Evolutionary conservation across 106 monocot genomes (phyloP), one percentile per base, ranked within the genome.

Genomic region (Apostasia ramifera): DNA sequence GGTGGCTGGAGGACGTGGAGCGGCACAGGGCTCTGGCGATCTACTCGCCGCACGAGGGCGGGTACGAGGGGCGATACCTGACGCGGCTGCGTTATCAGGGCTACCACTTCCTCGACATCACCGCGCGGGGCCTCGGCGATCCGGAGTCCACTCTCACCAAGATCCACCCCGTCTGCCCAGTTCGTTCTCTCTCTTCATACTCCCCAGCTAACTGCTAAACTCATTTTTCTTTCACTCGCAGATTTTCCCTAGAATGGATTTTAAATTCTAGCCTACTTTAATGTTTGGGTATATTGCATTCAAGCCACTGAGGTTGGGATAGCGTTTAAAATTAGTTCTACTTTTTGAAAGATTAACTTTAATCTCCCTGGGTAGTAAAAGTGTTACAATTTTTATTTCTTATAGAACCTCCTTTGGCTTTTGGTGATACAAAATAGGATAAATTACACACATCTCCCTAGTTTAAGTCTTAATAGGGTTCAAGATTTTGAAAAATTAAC

Each of bases 21-120:
- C 81, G 80, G 72, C 91, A 94, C 83, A 94, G 88, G 83, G 85
- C 94, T 3, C 75, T 91, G 71, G 94, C 85, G 12, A 70, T 88
- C 43, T 94, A 91, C 79, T 60, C 90, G 13, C 94, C 87, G 44
- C 87, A 91, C 64, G 91, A 94, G 69, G 94, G 94, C 14, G 94
- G 94, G 42, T 94, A 91, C 66, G 90, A 91, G 78, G 94, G 94
- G 13, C 70, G 91, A 26, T 94, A 94, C 87, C 79, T 91, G 14
- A 85, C 59, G 58, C 72, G 87, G n/a, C 85, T 94, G 48, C 55
- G 88, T 10, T 85, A 88, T 73, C 69, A 94, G 78, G 94, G 94
- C 26, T 94, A 94, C 74, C 76, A 67, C 42, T 91, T 94, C 67
- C 79, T 94, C 52, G 91, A 94, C 67, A 76, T 88, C 70, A 67